A percentile compares a stretch with the other conserved stretches of the same genome.
Evolutionary conservation across 73 alveolate genomes (phyloP).

Genomic region (Paramecium biaurelia): DNA sequence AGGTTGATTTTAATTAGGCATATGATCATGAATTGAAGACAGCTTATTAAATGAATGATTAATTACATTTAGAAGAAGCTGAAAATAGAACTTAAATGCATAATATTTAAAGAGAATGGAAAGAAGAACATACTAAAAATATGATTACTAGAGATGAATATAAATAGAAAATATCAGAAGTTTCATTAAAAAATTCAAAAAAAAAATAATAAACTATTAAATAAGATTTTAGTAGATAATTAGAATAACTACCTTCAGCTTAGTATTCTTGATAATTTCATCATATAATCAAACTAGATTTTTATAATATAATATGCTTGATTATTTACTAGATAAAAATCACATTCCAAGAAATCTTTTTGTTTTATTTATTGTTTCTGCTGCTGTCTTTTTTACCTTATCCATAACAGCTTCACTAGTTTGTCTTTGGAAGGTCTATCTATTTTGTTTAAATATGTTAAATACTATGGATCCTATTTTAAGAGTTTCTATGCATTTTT

Average conservation of each 20-base stretch:
- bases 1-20: conserved; percentile 77
- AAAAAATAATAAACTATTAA: not conserved
- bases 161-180: conserved; percentile 57
- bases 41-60: conserved; percentile 83
- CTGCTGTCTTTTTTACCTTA: not conserved
- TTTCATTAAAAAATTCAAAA: conserved; percentile 37
- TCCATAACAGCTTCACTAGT: conserved; percentile 30
- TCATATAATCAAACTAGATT: not conserved
- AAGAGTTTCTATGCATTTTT: conserved; percentile 81
- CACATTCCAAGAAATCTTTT: conserved; percentile 1
- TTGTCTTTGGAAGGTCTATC: conserved; percentile 44
- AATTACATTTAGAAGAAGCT: conserved; percentile 80
- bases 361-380: not conserved
- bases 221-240: not conserved
- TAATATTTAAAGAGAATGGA: conserved; percentile 78
- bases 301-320: not conserved
- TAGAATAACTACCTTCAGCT: not conserved
- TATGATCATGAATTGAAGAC: conserved; percentile 77
- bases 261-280: not conserved
- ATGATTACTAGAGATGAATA: conserved; percentile 64
- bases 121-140: conserved; percentile 69
- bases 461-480: conserved; percentile 87
- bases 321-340: not conserved
- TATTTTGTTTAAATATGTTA: conserved; percentile 7
- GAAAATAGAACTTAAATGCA: conserved; percentile 86